Base-by-base conservation (phyloP, 192 early-diverging fungal species). In the Entomortierella beljakovae region DNA sequence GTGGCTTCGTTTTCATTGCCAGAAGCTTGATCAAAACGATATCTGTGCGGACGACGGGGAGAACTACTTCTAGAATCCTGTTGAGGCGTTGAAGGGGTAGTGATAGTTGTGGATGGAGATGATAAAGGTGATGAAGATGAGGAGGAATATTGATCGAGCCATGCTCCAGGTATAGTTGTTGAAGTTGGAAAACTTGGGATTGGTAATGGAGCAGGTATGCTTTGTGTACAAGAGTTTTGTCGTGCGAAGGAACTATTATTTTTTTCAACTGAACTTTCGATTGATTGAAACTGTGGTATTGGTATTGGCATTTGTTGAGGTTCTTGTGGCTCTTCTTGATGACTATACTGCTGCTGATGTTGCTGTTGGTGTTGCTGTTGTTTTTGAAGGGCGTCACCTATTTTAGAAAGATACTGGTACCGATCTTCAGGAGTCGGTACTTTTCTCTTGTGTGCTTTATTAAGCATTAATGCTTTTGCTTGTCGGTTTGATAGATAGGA, bases 1-100 rank as follows among this genome's bases (percentile, higher is more conserved):
- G 54, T 26, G 9, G 70, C 18, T 61, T 61, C 56, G 25, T 57
- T n/a, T n/a, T n/a, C n/a, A n/a, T n/a, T n/a, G n/a, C n/a, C 61
- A 2, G 61, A 57, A 33, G 53, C 55, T 15, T 61, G 69, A 23
- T 23, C 49, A 0, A 33, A 34, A 29, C 56, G 61, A n/a, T n/a
- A n/a, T n/a, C n/a, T n/a, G n/a, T n/a, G n/a, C n/a, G n/a, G n/a
- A n/a, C n/a, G n/a, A n/a, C n/a, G n/a, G n/a, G n/a, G n/a, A n/a
- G n/a, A n/a, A n/a, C n/a, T n/a, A n/a, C n/a, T n/a, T n/a, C n/a
- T n/a, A n/a, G n/a, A n/a, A n/a, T n/a, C n/a, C n/a, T n/a, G n/a
- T n/a, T n/a, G n/a, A n/a, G n/a, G n/a, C 1, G 32, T 20, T 9
- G 53, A 61, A 4, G 42, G 56, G 1, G 13, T 34, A 9, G n/a